Percentiles rank a stretch among this genome's conserved stretches.
Conservation (phyloP, 495 filamentous ascomycete species). For the Clavariopsis aquatica region DNA sequence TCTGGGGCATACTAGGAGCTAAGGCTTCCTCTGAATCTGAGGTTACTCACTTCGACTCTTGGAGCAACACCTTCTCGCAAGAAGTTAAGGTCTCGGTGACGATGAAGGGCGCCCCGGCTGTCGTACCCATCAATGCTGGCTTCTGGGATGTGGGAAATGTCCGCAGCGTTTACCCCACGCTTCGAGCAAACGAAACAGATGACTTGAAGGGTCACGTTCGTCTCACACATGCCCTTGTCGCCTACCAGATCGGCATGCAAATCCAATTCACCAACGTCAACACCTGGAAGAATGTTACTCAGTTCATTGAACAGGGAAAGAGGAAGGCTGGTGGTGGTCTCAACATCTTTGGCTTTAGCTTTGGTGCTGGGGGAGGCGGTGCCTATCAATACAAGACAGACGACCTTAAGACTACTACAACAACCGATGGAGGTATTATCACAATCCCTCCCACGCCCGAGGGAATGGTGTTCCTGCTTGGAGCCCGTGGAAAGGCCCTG, state of each 20-base stretch:
- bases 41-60: conserved; percentile 16
- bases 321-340: conserved; percentile 6
- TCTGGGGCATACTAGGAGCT: conserved; percentile 13
- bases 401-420: conserved; percentile 13
- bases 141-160: conserved; percentile 24
- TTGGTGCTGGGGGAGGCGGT: conserved; percentile 10
- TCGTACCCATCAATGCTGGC: conserved; percentile 17
- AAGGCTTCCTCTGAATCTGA: conserved; percentile 7
- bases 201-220: conserved; percentile 9
- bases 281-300: conserved; percentile 18
- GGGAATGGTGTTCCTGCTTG: conserved; percentile 14
- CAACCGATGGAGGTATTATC: conserved; percentile 9
- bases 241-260: conserved; percentile 3
- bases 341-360: conserved; percentile 18
- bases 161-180: conserved; percentile 13
- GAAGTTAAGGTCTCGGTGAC: conserved; percentile 13
- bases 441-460: conserved; percentile 12
- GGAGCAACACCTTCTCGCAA: conserved; percentile 8
- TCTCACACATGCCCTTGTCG: conserved; percentile 13
- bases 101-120: conserved; percentile 11
- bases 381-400: conserved; percentile 1
- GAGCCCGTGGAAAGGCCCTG: background rate
- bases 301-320: conserved; percentile 20
- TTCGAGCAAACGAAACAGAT: conserved; percentile 9
- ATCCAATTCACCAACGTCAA: conserved; percentile 9